These are phyloP conservation scores for Apostasia shenzhenica DNA, from an alignment of 106 monocot species.

Conservation along the genomic window DNA sequence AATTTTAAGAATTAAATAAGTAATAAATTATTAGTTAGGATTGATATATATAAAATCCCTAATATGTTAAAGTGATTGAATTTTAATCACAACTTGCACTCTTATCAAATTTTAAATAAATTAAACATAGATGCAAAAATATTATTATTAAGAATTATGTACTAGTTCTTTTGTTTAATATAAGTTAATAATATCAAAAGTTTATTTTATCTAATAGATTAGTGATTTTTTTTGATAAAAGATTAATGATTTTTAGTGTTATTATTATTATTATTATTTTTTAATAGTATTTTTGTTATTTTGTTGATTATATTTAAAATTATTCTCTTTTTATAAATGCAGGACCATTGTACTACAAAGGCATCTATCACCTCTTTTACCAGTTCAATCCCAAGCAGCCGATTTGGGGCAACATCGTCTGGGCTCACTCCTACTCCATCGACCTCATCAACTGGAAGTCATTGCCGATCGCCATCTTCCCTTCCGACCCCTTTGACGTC, in stretches of 20 bases:
- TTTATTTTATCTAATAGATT: no score
- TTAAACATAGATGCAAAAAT: no score
- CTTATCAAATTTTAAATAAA: no score
- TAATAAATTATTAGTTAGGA: no score
- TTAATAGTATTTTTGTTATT: background rate
- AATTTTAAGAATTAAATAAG: no score
- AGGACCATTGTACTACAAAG: constrained; percentile 86
- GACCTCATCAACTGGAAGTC: constrained; percentile 77
- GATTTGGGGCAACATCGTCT: constrained; percentile 73
- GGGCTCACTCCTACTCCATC: constrained; percentile 76
- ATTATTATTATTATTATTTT: no score
- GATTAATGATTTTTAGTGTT: background rate
- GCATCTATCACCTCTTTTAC: constrained; percentile 85
- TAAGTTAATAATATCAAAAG: no score
- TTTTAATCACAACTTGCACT: no score
- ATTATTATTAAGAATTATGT: no score
- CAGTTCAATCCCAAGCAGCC: constrained; percentile 76
- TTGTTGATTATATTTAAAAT: background rate
- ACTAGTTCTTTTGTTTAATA: no score
- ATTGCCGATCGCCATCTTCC: constrained; percentile 47
- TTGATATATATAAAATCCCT: no score
- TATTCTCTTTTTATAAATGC: background rate
- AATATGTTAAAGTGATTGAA: no score
- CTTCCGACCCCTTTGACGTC: constrained; percentile 58
- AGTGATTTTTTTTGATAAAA: background rate